Conservation (phyloP, 257 asterid species). For the Scutellaria barbata region DNA sequence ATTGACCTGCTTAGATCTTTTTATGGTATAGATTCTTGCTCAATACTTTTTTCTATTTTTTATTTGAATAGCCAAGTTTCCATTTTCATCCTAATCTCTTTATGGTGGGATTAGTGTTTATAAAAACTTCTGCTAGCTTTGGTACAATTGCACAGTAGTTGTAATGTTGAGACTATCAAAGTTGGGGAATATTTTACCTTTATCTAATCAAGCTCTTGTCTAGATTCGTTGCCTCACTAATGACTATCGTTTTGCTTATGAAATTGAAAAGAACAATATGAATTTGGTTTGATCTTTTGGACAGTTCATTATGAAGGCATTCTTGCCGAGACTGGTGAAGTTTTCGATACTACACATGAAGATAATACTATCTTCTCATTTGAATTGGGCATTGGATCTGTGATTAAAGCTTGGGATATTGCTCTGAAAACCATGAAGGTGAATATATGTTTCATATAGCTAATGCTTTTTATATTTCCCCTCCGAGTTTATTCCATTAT, state of each 20-base stretch:
- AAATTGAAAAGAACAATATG: not conserved
- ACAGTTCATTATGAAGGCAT: slow-evolving; percentile 95
- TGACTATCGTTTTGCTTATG: not conserved
- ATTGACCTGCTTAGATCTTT: too few species aligned
- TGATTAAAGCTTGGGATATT: slow-evolving; percentile 93
- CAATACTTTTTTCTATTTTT: not conserved
- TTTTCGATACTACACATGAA: slow-evolving; percentile 92
- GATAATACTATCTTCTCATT: slow-evolving; percentile 88
- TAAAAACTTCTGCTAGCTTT: not conserved
- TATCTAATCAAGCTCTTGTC: not conserved
- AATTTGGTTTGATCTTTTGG: slow-evolving; percentile 21
- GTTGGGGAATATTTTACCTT: too few species aligned
- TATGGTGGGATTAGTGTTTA: not conserved
- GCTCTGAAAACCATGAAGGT: slow-evolving; percentile 97
- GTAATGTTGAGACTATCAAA: too few species aligned
- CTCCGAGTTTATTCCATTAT: slow-evolving; percentile 17
- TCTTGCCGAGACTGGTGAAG: slow-evolving; percentile 89
- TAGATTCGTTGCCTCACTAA: not conserved
- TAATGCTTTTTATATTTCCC: slow-evolving; percentile 8
- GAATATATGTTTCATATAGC: slow-evolving; percentile 10
- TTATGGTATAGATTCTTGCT: too few species aligned
- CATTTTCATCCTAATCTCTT: not conserved
- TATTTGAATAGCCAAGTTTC: not conserved
- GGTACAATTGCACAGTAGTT: too few species aligned
- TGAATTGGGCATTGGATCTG: slow-evolving; percentile 86